A percentile compares a stretch with the other conserved stretches of the same genome.
Conservation (phyloP, 73 alveolate species). For the Symbiodinium pilosum region DNA sequence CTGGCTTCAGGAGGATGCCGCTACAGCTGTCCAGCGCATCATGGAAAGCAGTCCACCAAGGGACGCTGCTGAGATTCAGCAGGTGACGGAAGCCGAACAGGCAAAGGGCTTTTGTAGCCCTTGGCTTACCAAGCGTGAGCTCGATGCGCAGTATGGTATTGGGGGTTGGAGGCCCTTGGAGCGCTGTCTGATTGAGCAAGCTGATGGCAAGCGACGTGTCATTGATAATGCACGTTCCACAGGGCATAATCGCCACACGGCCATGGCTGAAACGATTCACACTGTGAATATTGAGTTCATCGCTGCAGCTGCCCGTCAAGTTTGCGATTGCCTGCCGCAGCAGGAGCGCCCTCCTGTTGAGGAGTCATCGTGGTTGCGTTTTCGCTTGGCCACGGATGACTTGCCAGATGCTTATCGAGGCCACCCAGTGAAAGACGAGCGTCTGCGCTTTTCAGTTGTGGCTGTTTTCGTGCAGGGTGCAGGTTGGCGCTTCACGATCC, state of each 20-base stretch:
- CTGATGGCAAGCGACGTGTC: background rate
- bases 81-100: background rate
- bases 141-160: background rate
- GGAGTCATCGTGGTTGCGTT: background rate
- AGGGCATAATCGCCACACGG: background rate
- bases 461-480: background rate
- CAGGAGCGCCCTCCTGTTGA: background rate
- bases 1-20: background rate
- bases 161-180: background rate
- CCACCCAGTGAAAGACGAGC: background rate
- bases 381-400: constrained; percentile 6
- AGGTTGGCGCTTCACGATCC: constrained; percentile 3
- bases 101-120: background rate
- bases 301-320: background rate
- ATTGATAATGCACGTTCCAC: background rate
- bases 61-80: background rate
- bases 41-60: background rate
- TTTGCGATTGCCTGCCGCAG: background rate
- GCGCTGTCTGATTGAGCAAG: background rate
- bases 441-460: background rate
- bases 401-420: constrained; percentile 26
- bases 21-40: background rate
- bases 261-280: background rate
- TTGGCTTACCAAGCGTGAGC: background rate
- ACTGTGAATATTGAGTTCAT: background rate